These are phyloP conservation scores for Termitomyces sp. DNA, from an alignment of 768 basidiomycete genomes.

Conservation along the genomic window DNA sequence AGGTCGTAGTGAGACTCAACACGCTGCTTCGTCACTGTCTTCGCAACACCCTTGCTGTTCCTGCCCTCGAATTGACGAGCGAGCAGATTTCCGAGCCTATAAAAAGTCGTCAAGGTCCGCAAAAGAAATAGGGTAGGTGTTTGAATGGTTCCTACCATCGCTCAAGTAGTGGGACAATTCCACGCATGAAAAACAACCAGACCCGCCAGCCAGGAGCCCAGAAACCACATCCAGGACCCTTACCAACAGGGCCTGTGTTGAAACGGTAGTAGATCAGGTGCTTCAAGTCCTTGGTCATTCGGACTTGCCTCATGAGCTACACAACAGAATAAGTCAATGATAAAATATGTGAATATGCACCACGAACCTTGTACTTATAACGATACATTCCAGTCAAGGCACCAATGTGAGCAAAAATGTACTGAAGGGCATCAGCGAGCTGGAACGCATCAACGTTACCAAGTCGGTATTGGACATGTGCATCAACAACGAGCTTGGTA, in stretches of 20 bases:
- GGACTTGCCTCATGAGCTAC: constrained; percentile 97
- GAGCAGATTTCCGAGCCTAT: constrained; percentile 87
- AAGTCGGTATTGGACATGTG: constrained; percentile 97
- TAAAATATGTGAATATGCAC: background rate
- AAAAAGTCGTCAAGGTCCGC: background rate
- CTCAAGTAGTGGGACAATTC: constrained; percentile 95
- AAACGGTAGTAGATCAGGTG: constrained; percentile 98
- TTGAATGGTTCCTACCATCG: constrained; percentile 58
- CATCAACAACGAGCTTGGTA: constrained; percentile 98
- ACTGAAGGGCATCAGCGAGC: constrained; percentile 96
- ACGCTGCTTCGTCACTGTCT: constrained; percentile 98
- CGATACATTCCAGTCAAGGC: constrained; percentile 99
- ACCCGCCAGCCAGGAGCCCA: constrained; percentile 99
- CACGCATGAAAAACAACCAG: constrained; percentile 99
- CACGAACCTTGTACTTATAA: constrained; percentile 93
- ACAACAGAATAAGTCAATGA: background rate
- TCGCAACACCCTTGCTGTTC: constrained; percentile 94
- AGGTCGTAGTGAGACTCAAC: constrained; percentile 99
- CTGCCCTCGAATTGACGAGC: constrained; percentile 98
- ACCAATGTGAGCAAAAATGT: constrained; percentile 96
- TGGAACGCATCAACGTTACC: constrained; percentile 99
- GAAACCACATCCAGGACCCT: constrained; percentile 98
- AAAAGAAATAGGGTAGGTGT: background rate
- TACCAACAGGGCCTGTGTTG: constrained; percentile 99
- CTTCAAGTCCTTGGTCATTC: constrained; percentile 99